Evolutionary conservation across 768 basidiomycete species (phyloP), one percentile per base, ranked within the genome.

Genomic region (Boletales sp.): DNA sequence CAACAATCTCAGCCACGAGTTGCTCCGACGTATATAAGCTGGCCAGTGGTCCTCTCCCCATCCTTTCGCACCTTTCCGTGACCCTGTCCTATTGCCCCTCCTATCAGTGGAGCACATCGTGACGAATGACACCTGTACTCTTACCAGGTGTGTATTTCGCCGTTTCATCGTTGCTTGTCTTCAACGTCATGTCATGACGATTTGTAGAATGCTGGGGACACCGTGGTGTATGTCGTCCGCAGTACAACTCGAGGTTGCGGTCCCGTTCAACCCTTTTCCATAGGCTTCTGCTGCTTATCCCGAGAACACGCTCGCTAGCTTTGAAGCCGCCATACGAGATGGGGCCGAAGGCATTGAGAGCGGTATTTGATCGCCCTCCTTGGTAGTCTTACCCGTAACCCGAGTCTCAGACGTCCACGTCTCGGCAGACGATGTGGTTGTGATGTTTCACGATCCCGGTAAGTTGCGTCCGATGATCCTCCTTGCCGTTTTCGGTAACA

Each of bases 331-430:
- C 64, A 92, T 97, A 54, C 83, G 84, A 41, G 94, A 97, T 73
- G 95, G 95, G 52, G 87, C 93, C 40, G 93, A 99, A 67, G 94
- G 84, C 56, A 95, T 99, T 63, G 95, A 99, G 80, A 94, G 90
- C 68, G 94, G 95, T 97, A 94, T 72, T 82, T 74, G 55, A 60
- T 54, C 56, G 64, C 59, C 56, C 49, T 59, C 40, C 66, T 46
- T 69, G 67, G 50, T 60, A 60, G 56, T 59, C 61, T 65, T 72
- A 52, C 69, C 70, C 75, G 71, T 83, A 75, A 84, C 81, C 67
- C 59, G 62, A 61, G 72, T 71, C 67, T 60, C 81, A 95, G 94
- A 97, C 82, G 92, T 97, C 61, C 94, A 97, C 70, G 86, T 95
- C 61, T 91, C 94, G 32, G 71, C 73, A 56, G 95, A 99, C 69